Base-by-base conservation (phyloP, 1,139 yeast species). In the Protomyces inundatus region DNA sequence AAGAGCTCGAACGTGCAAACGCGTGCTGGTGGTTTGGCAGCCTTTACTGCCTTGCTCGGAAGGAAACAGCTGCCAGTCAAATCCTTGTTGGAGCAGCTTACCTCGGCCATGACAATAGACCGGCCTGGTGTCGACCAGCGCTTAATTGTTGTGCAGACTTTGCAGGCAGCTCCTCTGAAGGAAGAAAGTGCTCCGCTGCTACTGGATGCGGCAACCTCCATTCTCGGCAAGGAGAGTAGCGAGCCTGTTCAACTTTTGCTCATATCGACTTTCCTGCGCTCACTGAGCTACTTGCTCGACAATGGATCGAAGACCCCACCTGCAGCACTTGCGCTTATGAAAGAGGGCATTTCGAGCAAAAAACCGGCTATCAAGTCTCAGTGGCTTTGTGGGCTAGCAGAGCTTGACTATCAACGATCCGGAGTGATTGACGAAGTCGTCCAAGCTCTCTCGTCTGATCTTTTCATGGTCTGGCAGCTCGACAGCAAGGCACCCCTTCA, bases 51-150 rank as follows among this genome's bases (percentile, higher is more conserved):
- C 5, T 61, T 69, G n/a, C 70, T 67, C 35, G 7, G 7, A 6
- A 35, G 62, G 6, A 16, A 39, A 12, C 56, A 16, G 9, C 50
- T 36, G 12, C 68, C 59, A 39, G 72, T 80, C 2, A 82, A 79
- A 56, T 89, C 86, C 69, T 70, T 87, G 0, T 73, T 85, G 56
- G 83, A 83, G 66, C 76, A 83, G 4, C 75, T 87, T 61, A n/a
- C 46, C 4, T 9, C 4, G 5, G 42, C 48, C n/a, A 39, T 34
- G 34, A 35, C 35, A 10, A 14, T 7, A 3, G 56, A 58, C 14
- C 87, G 87, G 72, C 71, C 84, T 0, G 80, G 85, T 33, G 81
- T 86, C 23, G 98, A 91, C 16, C 84, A 84, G 66, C 88, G 90
- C 68, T 75, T 75, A 0, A 69, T 80, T 3, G 79, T 79, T 64